Evolutionary conservation across 148 eudicot genomes (phyloP), one percentile per base, ranked within the genome.

Genomic region (Chenopodium formosanum): DNA sequence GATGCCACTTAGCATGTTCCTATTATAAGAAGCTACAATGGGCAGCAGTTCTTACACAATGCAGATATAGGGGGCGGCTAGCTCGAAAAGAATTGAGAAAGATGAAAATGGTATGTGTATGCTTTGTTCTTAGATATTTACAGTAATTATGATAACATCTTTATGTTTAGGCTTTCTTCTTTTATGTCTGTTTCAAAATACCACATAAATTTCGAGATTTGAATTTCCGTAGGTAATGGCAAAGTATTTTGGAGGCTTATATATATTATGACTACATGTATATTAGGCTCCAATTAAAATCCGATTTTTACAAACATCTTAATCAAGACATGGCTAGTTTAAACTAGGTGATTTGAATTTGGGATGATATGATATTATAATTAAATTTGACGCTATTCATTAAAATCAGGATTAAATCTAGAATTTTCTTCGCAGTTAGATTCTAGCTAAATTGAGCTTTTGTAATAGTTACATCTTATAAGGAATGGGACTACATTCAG

Each of bases 61-160:
- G 97, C 84, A 86, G 96, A 87, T 93, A 94, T 97, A 91, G 94
- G 82, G 94, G 91, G 66, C 86, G 90, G 71, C 70, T 91, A 77
- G 94, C 91, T 74, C 90, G 90, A 78, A 88, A 66, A 86, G 97
- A 95, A 88, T 89, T 95, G 85, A 85, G 84, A 63, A 89, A 87
- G 82, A 86, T 91, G 58, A 93, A 91, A 87, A 93, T 92, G 97
- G 99, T 95, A 79, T 56, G 92, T 74, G n/a, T 31, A 37, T 12
- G 64, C 69, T 46, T 32, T 81, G 29, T 60, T 40, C 60, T 7
- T 60, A 52, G 58, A 68, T 80, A 19, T 80, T 76, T 48, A 48
- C 52, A 25, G 56, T 58, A 13, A 80, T 62, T 13, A 31, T 62
- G 44, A 56, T 58, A 37, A 31, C 10, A 48, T 34, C 34, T 74